Base-by-base conservation (phyloP, 2,329 filamentous ascomycete species). In the Phaeoacremonium minimum region DNA sequence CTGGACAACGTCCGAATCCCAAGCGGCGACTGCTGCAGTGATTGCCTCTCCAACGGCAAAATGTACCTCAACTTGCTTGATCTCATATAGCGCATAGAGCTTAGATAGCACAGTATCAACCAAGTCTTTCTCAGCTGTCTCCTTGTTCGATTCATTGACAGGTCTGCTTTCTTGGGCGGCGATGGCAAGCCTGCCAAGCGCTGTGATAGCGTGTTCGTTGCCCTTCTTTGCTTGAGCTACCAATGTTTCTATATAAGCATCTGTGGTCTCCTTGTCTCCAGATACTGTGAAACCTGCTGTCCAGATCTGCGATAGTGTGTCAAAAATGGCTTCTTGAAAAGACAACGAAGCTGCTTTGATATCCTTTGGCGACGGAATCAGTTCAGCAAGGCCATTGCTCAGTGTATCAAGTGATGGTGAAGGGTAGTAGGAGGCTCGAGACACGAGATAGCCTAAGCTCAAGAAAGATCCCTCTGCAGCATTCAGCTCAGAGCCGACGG, bases 31-130 rank as follows among this genome's bases (percentile, higher is more conserved):
- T 6, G 85, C 77, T 32, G 85, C 85, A 32, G 85, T 84, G 36
- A 97, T 74, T 11, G 93, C 88, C 56, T 95, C 90, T 12, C 93
- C 93, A 18, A 95, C 80, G 0, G 88, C 79, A 55, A 98, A 96
- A 44, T 96, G 91, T 2, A 90, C 75, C 56, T 97, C 91, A 1
- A 86, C 78, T 48, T 89, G 84, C 47, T 87, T 87, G 30, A 93
- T 78, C 53, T 95, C 89, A 49, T 94, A 85, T 4, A 97, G 68
- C 8, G 73, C 73, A 54, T 90, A 86, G 1, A 97, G 66, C 18
- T 77, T 79, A 9, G 79, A 71, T 11, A 88, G 61, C 6, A 95
- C 75, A 8, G 70, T 63, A 3, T 62, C 62, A 2, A 85, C 57
- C 2, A 60, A 45, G 11, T 58, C 61, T 4, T 56, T 49, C 3